phyloP scores from a whole-genome alignment of 306 rosid genomes.

The Notholithocarpus densiflorus region DNA sequence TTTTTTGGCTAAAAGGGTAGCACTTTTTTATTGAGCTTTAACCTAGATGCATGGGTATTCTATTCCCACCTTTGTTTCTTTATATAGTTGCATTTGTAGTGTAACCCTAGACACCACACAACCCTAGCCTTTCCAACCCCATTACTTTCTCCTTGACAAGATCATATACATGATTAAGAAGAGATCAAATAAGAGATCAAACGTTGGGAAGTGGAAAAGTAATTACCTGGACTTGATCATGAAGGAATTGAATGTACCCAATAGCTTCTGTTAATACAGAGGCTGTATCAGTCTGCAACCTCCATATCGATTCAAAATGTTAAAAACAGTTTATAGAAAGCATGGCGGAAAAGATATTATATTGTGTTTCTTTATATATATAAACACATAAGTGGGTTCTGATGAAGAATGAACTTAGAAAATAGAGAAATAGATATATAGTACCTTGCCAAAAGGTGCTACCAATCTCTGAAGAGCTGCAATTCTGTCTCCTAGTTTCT shows the following conservation, averaged over 20 bases:
- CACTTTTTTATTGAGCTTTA: too few species aligned
- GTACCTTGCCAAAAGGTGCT: conserved; percentile 79
- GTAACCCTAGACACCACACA: too few species aligned
- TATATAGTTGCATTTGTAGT: too few species aligned
- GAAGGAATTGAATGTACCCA: conserved; percentile 69
- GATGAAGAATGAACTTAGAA: conserved; percentile 5
- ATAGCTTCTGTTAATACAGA: conserved; percentile 60
- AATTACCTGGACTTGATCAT: conserved; percentile 55
- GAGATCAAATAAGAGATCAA: not conserved
- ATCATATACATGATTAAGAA: not conserved
- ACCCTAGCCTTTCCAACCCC: too few species aligned
- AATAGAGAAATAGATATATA: not conserved
- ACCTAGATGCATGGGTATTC: too few species aligned
- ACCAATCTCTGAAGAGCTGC: conserved; percentile 63
- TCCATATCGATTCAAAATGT: not conserved
- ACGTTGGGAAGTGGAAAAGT: not conserved
- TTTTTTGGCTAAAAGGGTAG: not conserved
- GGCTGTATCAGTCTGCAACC: conserved; percentile 59
- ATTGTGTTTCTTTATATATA: not conserved
- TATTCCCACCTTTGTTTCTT: too few species aligned
- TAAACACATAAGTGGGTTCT: conserved; percentile 19
- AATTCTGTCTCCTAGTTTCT: conserved; percentile 60
- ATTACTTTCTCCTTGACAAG: not conserved
- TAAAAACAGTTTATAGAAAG: not conserved
- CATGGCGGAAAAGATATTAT: conserved; percentile 19